Evolutionary conservation across 495 filamentous ascomycete genomes (phyloP).

Genomic region (Penicillium robsamsonii): DNA sequence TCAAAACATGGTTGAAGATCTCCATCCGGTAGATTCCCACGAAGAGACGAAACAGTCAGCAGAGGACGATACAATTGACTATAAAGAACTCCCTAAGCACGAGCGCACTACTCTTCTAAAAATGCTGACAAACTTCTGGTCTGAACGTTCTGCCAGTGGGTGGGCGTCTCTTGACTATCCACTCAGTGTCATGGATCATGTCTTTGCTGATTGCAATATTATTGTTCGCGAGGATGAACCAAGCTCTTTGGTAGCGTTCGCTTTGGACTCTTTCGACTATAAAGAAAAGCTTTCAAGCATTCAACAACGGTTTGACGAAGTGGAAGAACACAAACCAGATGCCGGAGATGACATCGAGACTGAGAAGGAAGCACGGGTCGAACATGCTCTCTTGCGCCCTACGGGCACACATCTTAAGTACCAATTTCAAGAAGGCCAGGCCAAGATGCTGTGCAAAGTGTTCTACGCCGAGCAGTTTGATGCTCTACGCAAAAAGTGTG

Average conservation of each 20-base stretch:
- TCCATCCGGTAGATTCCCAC: constrained; percentile 63
- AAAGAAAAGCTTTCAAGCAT: constrained; percentile 71
- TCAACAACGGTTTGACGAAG: constrained; percentile 55
- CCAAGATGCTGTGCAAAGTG: constrained; percentile 95
- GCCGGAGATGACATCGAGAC: constrained; percentile 31
- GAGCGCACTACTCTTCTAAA: constrained; percentile 90
- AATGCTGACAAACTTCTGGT: constrained; percentile 96
- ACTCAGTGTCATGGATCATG: constrained; percentile 80
- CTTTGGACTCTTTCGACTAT: constrained; percentile 82
- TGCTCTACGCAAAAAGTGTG: constrained; percentile 86
- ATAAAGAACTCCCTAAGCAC: constrained; percentile 81
- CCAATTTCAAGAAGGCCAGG: constrained; percentile 85
- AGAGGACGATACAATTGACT: constrained; percentile 54
- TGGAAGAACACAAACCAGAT: constrained; percentile 26
- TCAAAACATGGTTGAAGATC: constrained; percentile 58
- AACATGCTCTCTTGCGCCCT: constrained; percentile 71
- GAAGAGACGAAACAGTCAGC: constrained; percentile 59
- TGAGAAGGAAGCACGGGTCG: constrained; percentile 56
- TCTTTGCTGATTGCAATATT: constrained; percentile 96
- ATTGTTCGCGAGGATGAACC: constrained; percentile 97
- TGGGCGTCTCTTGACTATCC: constrained; percentile 97
- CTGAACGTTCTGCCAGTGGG: constrained; percentile 91
- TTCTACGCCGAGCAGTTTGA: constrained; percentile 99
- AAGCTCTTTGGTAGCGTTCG: constrained; percentile 92
- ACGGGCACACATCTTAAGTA: constrained; percentile 93